phyloP scores from a whole-genome alignment of 805 yeast genomes.

The Cyberlindnera americana region DNA sequence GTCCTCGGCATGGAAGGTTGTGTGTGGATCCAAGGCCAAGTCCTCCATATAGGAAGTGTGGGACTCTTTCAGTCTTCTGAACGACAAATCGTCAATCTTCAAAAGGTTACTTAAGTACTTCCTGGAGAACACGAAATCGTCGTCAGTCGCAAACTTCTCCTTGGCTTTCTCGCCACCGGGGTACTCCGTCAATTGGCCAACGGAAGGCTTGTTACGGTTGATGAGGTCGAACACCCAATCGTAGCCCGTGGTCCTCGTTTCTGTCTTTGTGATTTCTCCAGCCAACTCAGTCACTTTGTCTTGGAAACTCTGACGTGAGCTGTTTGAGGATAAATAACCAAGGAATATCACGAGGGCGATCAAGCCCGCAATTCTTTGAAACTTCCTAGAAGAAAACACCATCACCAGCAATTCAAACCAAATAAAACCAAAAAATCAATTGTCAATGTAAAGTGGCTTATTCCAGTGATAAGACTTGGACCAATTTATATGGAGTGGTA shows the following conservation, averaged over 20 bases:
- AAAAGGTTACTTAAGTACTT: constrained; percentile 43
- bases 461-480: no score
- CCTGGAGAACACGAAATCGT: constrained; percentile 41
- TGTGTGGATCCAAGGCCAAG: constrained; percentile 36
- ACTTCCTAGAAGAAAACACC: no score
- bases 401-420: no score
- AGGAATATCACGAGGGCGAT: no score
- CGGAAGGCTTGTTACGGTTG: constrained; percentile 33
- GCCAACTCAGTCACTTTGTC: constrained; percentile 5
- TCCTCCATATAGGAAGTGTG: constrained; percentile 36
- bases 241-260: constrained; percentile 9
- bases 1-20: constrained; percentile 28
- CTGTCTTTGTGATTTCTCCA: neutral
- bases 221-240: constrained; percentile 28
- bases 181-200: constrained; percentile 42
- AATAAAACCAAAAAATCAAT: no score
- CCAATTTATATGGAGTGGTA: no score
- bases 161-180: constrained; percentile 37
- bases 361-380: no score
- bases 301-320: constrained; percentile 1
- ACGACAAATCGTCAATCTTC: constrained; percentile 35
- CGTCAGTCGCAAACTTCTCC: constrained; percentile 40
- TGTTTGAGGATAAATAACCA: neutral
- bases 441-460: no score
- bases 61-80: constrained; percentile 33